Conservation (phyloP, 345 rosid genomes). For the Eucalyptus polybractea region DNA sequence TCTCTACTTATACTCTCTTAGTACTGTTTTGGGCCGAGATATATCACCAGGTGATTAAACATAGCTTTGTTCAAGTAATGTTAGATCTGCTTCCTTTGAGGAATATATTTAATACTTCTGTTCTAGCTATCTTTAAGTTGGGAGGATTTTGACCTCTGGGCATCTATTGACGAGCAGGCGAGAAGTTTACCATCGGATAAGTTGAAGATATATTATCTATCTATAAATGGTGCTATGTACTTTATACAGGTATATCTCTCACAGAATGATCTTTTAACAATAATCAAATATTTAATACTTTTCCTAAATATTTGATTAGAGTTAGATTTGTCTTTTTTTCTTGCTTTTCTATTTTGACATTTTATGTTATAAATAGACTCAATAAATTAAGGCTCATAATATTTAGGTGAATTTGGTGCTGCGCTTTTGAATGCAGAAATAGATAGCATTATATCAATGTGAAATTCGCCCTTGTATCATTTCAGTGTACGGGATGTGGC, state of each 20-base stretch:
- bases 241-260: slow-evolving; percentile 55
- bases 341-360: background rate
- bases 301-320: background rate
- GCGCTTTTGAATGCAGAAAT: background rate
- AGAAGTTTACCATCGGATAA: slow-evolving; percentile 7
- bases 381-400: background rate
- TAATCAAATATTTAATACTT: background rate
- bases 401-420: background rate
- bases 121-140: background rate
- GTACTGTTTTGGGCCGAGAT: slow-evolving; percentile 99
- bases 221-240: slow-evolving; percentile 56
- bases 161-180: slow-evolving; percentile 38
- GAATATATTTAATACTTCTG: background rate
- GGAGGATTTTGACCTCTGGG: background rate
- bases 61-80: background rate
- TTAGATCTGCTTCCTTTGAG: background rate
- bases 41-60: slow-evolving; percentile 80
- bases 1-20: slow-evolving; percentile 85
- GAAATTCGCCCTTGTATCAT: background rate
- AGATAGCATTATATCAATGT: background rate
- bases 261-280: background rate
- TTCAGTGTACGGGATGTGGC: background rate
- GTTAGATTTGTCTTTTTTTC: background rate
- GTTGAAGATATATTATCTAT: background rate
- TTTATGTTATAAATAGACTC: background rate